Evolutionary conservation across 2,329 filamentous ascomycete species (phyloP).

Genomic region (Pseudogymnoascus sp.): DNA sequence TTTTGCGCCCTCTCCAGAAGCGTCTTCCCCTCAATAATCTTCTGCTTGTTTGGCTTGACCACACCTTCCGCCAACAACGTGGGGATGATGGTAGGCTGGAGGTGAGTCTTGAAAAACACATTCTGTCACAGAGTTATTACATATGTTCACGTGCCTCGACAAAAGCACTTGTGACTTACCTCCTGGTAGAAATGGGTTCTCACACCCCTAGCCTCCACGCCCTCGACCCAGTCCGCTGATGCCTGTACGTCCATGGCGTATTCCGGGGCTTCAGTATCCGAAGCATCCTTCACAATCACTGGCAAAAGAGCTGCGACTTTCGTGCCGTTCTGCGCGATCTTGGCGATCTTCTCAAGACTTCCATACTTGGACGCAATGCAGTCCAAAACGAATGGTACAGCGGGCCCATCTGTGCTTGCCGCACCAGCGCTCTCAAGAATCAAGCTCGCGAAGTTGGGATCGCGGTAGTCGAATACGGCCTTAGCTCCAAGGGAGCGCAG

Average conservation of each 20-base stretch:
- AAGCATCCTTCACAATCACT: slow-evolving; percentile 50
- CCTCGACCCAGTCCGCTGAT: slow-evolving; percentile 43
- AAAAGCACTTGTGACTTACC: slow-evolving; percentile 30
- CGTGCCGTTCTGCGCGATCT: slow-evolving; percentile 43
- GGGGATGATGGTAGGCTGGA: slow-evolving; percentile 26
- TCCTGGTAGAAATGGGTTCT: slow-evolving; percentile 49
- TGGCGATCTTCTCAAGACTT: slow-evolving; percentile 43
- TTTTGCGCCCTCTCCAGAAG: slow-evolving; percentile 31
- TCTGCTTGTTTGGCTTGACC: slow-evolving; percentile 37
- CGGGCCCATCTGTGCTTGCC: slow-evolving; percentile 16
- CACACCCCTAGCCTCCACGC: slow-evolving; percentile 48
- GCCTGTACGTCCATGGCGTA: slow-evolving; percentile 49
- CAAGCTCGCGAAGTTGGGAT: slow-evolving; percentile 18
- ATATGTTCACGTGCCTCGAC: too few relatives aligned
- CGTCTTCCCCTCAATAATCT: slow-evolving; percentile 37
- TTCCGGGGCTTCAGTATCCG: slow-evolving; percentile 40
- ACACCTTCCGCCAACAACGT: slow-evolving; percentile 32
- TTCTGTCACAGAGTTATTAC: slow-evolving; percentile 36
- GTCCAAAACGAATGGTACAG: slow-evolving; percentile 45
- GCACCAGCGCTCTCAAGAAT: slow-evolving; percentile 21
- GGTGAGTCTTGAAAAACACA: slow-evolving; percentile 41
- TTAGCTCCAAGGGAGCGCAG: slow-evolving; percentile 30
- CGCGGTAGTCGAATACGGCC: slow-evolving; percentile 30
- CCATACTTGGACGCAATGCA: slow-evolving; percentile 48
- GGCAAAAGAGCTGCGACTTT: slow-evolving; percentile 55